These are phyloP conservation scores for Orbilia quercus DNA, from an alignment of 2,329 filamentous ascomycete genomes.

Conservation along the genomic window DNA sequence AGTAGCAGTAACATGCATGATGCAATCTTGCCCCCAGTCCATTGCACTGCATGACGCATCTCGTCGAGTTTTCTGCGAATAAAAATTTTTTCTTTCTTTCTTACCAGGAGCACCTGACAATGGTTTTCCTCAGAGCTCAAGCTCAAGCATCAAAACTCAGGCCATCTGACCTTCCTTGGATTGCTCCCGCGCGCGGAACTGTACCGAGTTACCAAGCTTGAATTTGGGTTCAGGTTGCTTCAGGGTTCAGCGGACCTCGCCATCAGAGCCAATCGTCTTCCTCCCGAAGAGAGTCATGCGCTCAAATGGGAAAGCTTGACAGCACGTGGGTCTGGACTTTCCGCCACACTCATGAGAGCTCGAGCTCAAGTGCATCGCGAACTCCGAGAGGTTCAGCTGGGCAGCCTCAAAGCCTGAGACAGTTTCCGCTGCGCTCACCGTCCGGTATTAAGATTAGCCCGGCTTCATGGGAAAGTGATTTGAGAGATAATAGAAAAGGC, in stretches of 20 bases:
- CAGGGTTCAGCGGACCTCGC: constrained; percentile 6
- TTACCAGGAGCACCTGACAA: background rate
- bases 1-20: constrained; percentile 15
- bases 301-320: constrained; percentile 8
- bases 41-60: constrained; percentile 7
- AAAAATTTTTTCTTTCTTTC: constrained; percentile 22
- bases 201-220: no score
- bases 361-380: constrained; percentile 12
- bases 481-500: no score
- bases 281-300: constrained; percentile 32
- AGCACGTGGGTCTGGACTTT: constrained; percentile 7
- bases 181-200: constrained; percentile 21
- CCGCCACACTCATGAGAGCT: constrained; percentile 27
- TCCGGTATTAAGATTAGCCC: background rate
- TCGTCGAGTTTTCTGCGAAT: background rate
- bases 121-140: background rate
- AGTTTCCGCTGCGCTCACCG: no score
- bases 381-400: constrained; percentile 1
- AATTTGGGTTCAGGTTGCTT: constrained; percentile 1
- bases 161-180: constrained; percentile 23
- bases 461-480: no score
- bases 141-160: constrained; percentile 18
- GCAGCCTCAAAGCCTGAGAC: background rate
- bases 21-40: constrained; percentile 23
- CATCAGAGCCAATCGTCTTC: constrained; percentile 27